Evolutionary conservation across 306 rosid species (phyloP).

Genomic region (Acacia crassicarpa): DNA sequence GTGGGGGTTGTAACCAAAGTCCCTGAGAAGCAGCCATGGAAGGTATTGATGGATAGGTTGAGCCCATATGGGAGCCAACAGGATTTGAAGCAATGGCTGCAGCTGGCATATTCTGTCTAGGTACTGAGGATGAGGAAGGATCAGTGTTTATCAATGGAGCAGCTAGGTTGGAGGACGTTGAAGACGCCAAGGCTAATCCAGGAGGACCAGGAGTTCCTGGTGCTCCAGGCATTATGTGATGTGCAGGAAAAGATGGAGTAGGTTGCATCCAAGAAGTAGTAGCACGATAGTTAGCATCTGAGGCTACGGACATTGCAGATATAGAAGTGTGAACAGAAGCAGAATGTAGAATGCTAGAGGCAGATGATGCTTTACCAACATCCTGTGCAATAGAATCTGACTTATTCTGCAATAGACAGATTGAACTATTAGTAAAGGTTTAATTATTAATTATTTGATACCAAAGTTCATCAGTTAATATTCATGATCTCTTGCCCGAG

Average conservation of each 20-base stretch:
- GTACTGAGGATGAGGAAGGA: slow-evolving; percentile 47
- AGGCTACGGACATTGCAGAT: slow-evolving; percentile 38
- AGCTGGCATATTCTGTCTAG: slow-evolving; percentile 58
- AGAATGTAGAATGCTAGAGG: slow-evolving; percentile 46
- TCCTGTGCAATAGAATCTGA: slow-evolving; percentile 43
- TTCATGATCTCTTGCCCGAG: slow-evolving; percentile 1
- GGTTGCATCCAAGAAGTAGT: slow-evolving; percentile 56
- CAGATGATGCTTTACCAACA: slow-evolving; percentile 48
- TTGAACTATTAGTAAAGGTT: not conserved
- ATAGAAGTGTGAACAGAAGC: slow-evolving; percentile 43
- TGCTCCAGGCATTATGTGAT: slow-evolving; percentile 50
- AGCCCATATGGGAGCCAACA: slow-evolving; percentile 47
- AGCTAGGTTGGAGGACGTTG: slow-evolving; percentile 42
- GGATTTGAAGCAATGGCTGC: slow-evolving; percentile 42
- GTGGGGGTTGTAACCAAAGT: slow-evolving; percentile 79
- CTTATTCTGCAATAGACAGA: slow-evolving; percentile 49
- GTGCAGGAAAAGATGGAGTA: slow-evolving; percentile 45
- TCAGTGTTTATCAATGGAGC: slow-evolving; percentile 38
- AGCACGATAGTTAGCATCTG: slow-evolving; percentile 53
- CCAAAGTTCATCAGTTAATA: slow-evolving; percentile 13
- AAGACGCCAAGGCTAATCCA: slow-evolving; percentile 53
- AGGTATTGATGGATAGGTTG: slow-evolving; percentile 61
- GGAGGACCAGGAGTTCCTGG: slow-evolving; percentile 72
- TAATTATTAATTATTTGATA: not conserved
- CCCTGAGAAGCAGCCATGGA: slow-evolving; percentile 71